Evolutionary conservation across 140 eudicot genomes (phyloP).

Genomic region (Erigeron philadelphicus): DNA sequence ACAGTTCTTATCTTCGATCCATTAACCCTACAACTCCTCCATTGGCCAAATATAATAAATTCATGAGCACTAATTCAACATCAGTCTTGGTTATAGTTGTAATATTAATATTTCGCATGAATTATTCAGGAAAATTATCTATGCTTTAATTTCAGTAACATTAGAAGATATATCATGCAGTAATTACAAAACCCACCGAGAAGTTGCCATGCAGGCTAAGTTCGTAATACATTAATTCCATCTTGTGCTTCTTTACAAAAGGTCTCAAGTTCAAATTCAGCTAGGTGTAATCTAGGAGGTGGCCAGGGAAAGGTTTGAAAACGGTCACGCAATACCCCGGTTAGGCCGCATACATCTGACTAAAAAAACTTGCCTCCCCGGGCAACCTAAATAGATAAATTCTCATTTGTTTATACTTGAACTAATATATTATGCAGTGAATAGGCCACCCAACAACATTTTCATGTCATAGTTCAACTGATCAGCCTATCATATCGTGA

Average conservation of each 20-base stretch:
- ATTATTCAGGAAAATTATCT: neutral
- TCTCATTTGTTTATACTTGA: too few species aligned
- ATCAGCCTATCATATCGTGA: too few species aligned
- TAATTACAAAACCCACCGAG: neutral
- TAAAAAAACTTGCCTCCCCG: too few species aligned
- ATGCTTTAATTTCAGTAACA: neutral
- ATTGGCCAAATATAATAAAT: neutral
- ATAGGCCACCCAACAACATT: neutral
- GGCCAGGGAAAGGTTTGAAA: too few species aligned
- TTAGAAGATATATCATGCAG: neutral
- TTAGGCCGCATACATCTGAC: too few species aligned
- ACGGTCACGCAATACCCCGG: too few species aligned
- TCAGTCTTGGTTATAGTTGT: neutral
- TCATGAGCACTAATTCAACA: neutral
- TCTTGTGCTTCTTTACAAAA: neutral
- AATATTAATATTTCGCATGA: neutral
- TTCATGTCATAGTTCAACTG: neutral
- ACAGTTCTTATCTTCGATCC: neutral
- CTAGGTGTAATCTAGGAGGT: too few species aligned
- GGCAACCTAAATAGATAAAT: too few species aligned
- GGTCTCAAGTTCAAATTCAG: too few species aligned
- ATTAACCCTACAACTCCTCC: neutral
- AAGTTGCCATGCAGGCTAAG: neutral
- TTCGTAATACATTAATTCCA: neutral
- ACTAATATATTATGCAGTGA: too few species aligned